Conservation (phyloP, 352 stramenopile species). For the Elongisporangium prolatum region DNA sequence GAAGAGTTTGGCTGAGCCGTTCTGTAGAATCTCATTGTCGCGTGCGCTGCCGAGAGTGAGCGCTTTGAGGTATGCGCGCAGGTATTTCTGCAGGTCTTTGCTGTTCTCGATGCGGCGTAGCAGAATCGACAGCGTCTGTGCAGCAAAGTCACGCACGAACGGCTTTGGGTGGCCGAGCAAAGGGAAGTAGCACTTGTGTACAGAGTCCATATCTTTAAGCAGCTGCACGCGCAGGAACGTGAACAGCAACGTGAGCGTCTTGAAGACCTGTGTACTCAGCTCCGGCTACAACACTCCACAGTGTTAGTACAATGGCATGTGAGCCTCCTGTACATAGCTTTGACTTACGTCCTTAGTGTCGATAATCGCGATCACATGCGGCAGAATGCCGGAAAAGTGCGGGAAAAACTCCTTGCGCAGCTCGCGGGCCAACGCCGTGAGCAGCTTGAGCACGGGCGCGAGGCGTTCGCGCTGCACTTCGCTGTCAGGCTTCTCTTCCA, state of each 20-base stretch:
- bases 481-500: slow-evolving; percentile 36
- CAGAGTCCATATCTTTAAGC: slow-evolving; percentile 84
- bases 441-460: slow-evolving; percentile 73
- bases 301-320: not conserved
- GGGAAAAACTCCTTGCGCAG: slow-evolving; percentile 86
- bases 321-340: not conserved
- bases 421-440: slow-evolving; percentile 76
- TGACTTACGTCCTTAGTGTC: slow-evolving; percentile 78
- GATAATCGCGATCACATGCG: slow-evolving; percentile 69
- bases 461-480: slow-evolving; percentile 74
- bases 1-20: slow-evolving; percentile 85
- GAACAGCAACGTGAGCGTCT: slow-evolving; percentile 89
- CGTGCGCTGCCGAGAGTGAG: slow-evolving; percentile 56
- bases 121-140: slow-evolving; percentile 82
- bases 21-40: slow-evolving; percentile 62
- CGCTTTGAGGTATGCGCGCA: slow-evolving; percentile 71
- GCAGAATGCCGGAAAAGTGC: slow-evolving; percentile 59
- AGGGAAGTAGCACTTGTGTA: slow-evolving; percentile 89
- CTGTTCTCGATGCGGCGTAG: slow-evolving; percentile 69
- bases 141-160: slow-evolving; percentile 88
- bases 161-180: slow-evolving; percentile 78
- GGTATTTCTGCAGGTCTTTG: slow-evolving; percentile 79
- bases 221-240: slow-evolving; percentile 81
- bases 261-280: slow-evolving; percentile 88
- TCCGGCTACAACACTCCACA: slow-evolving; percentile 46